Evolutionary conservation across 2,329 filamentous ascomycete genomes (phyloP), one percentile per base, ranked within the genome.

Genomic region (Ascochyta koolunga): DNA sequence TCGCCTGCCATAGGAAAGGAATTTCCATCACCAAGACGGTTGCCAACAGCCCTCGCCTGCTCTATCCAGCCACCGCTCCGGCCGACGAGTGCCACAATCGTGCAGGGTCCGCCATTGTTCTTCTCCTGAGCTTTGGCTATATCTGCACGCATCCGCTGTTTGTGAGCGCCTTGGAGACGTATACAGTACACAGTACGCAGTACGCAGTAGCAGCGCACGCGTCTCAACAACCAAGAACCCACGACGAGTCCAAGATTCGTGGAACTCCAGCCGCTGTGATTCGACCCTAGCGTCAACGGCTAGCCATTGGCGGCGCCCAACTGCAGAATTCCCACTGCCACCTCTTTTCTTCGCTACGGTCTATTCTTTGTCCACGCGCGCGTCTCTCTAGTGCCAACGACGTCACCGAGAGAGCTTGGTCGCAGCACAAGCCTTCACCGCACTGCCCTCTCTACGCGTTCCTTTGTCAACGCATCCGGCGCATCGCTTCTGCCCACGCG

Each of bases 1-100:
- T 59, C 49, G 51, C 43, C 46, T 48, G 43, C 50, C 48, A 48
- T 50, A 35, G 35, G 45, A 46, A 36, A 45, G 45, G 58, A 58
- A 58, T 54, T 54, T 46, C 48, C 54, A 57, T 53, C 56, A 50
- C 42, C 61, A 54, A 59, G 38, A 61, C 40, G 47, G 40, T 48
- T 51, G 55, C 54, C 57, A 42, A 51, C 40, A 43, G 39, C 24
- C 52, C 47, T 58, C 55, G 52, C 60, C 58, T 64, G 59, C 65
- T 67, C 25, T 43, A 59, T 64, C 50, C 40, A 69, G 66, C 59
- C 50, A 51, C 50, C 42, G 39, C 47, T 45, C 66, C 66, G 65
- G 63, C 42, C 43, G 44, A 50, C 50, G 53, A 41, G 50, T 54
- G 42, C 63, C 61, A 40, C 39, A 64, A 55, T 45, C 53, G 58